A percentile compares a stretch with the other conserved stretches of the same genome.
These are phyloP conservation scores for Pascua sp. DNA, from an alignment of 1,284 basidiomycete genomes.

Conservation along the genomic window DNA sequence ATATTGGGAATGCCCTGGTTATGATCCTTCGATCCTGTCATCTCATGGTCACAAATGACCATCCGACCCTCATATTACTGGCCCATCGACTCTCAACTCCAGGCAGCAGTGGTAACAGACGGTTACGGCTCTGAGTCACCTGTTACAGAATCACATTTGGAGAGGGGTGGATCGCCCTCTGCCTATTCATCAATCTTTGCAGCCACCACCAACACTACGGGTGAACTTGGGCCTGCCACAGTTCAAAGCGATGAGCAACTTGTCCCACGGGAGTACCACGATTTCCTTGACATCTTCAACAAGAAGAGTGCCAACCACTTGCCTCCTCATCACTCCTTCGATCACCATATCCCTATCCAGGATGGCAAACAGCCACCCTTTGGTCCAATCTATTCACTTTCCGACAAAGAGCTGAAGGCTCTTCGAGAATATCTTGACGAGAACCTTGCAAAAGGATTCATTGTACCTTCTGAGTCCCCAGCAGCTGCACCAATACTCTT, in stretches of 20 bases:
- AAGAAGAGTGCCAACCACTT: background rate
- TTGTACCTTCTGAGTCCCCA: slow-evolving; percentile 34
- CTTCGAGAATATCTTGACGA: slow-evolving; percentile 50
- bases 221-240: too few relatives aligned
- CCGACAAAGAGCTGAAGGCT: slow-evolving; percentile 43
- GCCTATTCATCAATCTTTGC: too few relatives aligned
- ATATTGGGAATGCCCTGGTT: background rate
- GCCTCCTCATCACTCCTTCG: background rate
- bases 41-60: too few relatives aligned
- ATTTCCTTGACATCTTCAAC: background rate
- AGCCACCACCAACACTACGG: too few relatives aligned
- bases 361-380: slow-evolving; percentile 39
- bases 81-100: too few relatives aligned
- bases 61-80: too few relatives aligned
- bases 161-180: too few relatives aligned
- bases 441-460: slow-evolving; percentile 46
- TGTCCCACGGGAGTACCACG: background rate
- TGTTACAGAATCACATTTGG: too few relatives aligned
- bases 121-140: too few relatives aligned
- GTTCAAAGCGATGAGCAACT: too few relatives aligned
- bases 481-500: slow-evolving; percentile 52
- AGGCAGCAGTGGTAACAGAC: too few relatives aligned
- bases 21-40: background rate
- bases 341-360: slow-evolving; percentile 15
- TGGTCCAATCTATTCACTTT: slow-evolving; percentile 46